Evolutionary conservation across 257 asterid genomes (phyloP), one percentile per base, ranked within the genome.

Genomic region (Nicotiana knightiana): DNA sequence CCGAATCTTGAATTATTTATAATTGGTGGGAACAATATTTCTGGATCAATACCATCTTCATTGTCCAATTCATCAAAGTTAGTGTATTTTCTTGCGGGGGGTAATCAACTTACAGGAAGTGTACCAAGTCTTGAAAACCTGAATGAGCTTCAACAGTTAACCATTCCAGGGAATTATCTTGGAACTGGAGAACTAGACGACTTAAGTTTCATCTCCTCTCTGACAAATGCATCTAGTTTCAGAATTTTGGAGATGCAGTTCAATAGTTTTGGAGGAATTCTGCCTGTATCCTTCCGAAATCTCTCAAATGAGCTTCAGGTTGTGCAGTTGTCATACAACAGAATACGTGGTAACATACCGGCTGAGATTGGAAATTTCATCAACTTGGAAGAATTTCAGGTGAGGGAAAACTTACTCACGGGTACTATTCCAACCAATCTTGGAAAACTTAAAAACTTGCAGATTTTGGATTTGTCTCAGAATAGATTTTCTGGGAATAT

Each of bases 61-160:
- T 65, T 83, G 54, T 80, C 85, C 21, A 86, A 86, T 46, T 68
- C 70, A 46, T 53, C 84, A 7, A 73, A 83, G 51, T 48, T 80
- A 6, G 24, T 26, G 13, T 66, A 80, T 39, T 35, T 86, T 75
- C 77, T 62, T 21, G 71, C 58, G 32, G 84, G 84, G 2, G 30
- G 15, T 13, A 80, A 86, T 48, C 35, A 33, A 5, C 81, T 83
- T 70, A 68, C 84, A 1, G 86, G 88, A 61, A 61, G 70, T 24
- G 84, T 85, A 37, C 84, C 86, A 51, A 82, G 55, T 80, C 78
- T 85, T 21, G 81, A 32, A 9, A 80, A 85, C 80, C 33, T 80
- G 80, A 46, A 75, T 48, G 84, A 4, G 81, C 83, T 80, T 82
- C 67, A 46, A 35, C 62, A 37, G 37, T 64, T 82, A 1, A 70